Evolutionary conservation across 2,329 filamentous ascomycete genomes (phyloP), one percentile per base, ranked within the genome.

Genomic region (Cytospora piceicola): DNA sequence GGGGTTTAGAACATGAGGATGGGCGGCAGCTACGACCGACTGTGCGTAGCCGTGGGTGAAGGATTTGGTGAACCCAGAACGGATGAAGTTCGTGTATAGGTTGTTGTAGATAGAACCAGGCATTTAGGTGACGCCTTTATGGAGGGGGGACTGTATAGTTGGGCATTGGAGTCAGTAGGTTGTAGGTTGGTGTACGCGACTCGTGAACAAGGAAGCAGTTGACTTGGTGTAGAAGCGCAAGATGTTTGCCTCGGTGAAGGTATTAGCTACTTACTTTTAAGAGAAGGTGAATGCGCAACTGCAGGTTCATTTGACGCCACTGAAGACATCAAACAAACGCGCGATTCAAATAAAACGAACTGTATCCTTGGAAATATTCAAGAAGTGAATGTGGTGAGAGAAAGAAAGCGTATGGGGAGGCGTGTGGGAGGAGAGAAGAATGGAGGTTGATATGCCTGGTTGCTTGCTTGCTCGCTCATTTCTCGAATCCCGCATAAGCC

Each of bases 231-330:
- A 12, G 8, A 8, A 12, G 46, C 46, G n/a, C 46, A 49, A 7
- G 11, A 49, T 22, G 36, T 32, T 22, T 42, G 27, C 34, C 27
- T 51, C 36, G 54, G 42, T 22, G 34, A 39, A 36, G 9, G 12
- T 22, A n/a, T 46, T 15, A 24, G n/a, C 22, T 46, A 64, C 86
- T 81, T 85, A 92, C 90, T 82, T 83, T 83, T 79, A 84, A 83
- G 82, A 82, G 85, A 80, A 82, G 80, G 78, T 81, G 76, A 77
- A 83, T 81, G 77, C 80, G 81, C 81, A 80, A 82, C 83, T 94
- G 93, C 94, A 97, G 93, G 93, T 95, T 97, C 94, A 97, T 97
- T 93, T 94, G 92, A 96, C 93, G 94, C 92, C 90, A 77, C 71
- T 72, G 69, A 76, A 81, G 89, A 89, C 91, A 92, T 85, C 93